These are phyloP conservation scores for Coemansia sp. DNA, from an alignment of 192 early-diverging fungal genomes.

Conservation along the genomic window DNA sequence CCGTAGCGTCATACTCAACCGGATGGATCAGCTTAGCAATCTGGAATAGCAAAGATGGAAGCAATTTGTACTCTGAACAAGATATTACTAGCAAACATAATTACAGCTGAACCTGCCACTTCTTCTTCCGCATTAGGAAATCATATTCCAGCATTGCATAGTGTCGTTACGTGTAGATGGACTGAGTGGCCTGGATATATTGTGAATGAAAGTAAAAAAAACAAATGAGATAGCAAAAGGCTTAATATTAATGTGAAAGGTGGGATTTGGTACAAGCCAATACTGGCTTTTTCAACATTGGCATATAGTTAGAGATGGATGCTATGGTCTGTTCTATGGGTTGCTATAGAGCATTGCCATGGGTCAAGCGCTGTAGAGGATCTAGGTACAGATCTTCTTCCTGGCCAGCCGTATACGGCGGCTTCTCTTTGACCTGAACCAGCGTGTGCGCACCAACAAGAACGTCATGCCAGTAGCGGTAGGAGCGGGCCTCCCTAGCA, in stretches of 20 bases:
- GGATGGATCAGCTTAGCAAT: constrained; percentile 76
- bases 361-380: constrained; percentile 55
- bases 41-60: constrained; percentile 62
- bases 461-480: constrained; percentile 89
- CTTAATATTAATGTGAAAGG: no score
- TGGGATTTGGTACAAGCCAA: no score
- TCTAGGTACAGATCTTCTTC: constrained; percentile 81
- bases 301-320: background rate
- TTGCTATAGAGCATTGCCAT: background rate
- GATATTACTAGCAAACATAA: no score
- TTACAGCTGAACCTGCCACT: no score
- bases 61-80: background rate
- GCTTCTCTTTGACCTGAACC: constrained; percentile 79
- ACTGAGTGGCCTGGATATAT: no score
- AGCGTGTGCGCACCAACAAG: constrained; percentile 80
- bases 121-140: no score
- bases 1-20: constrained; percentile 69
- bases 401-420: constrained; percentile 82
- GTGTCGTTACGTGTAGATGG: no score
- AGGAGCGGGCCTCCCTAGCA: constrained; percentile 67
- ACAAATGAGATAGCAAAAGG: no score
- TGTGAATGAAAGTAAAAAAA: no score
- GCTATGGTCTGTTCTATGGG: background rate
- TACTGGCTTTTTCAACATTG: background rate
- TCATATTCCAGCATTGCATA: no score